phyloP scores from a whole-genome alignment of 108 stramenopile species.

The Fistulifera pelliculosa region DNA sequence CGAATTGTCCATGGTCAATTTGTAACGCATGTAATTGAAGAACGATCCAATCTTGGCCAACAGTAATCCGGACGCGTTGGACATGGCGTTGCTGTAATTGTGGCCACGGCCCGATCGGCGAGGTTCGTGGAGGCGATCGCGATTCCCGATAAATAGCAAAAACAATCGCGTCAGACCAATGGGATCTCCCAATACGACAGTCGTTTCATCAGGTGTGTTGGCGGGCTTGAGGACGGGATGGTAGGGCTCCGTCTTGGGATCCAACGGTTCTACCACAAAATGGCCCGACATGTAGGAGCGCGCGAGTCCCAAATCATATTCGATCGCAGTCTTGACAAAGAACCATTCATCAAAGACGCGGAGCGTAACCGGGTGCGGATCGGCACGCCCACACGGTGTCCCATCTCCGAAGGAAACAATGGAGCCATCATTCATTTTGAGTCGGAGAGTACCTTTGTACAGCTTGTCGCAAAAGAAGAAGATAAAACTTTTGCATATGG shows the following conservation, averaged over 20 bases:
- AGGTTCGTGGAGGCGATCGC: conserved; percentile 44
- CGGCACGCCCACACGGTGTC: conserved; percentile 33
- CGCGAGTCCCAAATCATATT: conserved; percentile 88
- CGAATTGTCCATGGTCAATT: conserved; percentile 90
- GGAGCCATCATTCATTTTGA: conserved; percentile 72
- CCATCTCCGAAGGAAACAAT: conserved; percentile 61
- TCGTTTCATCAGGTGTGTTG: conserved; percentile 39
- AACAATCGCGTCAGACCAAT: conserved; percentile 75
- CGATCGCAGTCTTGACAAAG: conserved; percentile 87
- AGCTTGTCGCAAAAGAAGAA: conserved; percentile 51
- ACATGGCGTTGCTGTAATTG: conserved; percentile 45
- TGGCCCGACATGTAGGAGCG: conserved; percentile 87
- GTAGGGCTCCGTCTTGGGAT: conserved; percentile 42
- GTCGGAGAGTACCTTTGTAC: conserved; percentile 50
- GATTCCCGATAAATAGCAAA: conserved; percentile 81
- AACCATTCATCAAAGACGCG: conserved; percentile 87
- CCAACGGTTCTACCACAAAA: conserved; percentile 62
- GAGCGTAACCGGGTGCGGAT: conserved; percentile 51
- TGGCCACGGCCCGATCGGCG: conserved; percentile 40
- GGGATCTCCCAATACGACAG: conserved; percentile 60
- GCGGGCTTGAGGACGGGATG: conserved; percentile 36
- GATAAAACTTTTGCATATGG: conserved; percentile 49
- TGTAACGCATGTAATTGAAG: conserved; percentile 80
- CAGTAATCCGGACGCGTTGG: conserved; percentile 67
- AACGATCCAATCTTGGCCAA: conserved; percentile 79